A percentile compares a stretch with the other conserved stretches of the same genome.
Conservation (phyloP, 2,329 filamentous ascomycete genomes). For the Lasiodiplodia gonubiensis region DNA sequence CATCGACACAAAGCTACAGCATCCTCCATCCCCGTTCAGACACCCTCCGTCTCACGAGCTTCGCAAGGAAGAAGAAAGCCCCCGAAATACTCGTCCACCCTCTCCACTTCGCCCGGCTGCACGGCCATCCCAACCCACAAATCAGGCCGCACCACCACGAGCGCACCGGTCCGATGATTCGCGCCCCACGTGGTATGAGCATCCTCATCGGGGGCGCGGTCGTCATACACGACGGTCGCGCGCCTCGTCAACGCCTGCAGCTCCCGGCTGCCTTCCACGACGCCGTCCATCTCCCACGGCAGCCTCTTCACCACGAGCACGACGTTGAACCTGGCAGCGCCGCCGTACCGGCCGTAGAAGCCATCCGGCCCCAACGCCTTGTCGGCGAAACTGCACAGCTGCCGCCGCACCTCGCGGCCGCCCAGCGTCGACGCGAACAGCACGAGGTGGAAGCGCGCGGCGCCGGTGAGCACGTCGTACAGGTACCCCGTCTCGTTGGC, state of each 20-base stretch:
- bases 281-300: conserved; percentile 34
- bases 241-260: conserved; percentile 27
- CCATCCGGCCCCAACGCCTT: conserved; percentile 31
- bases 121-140: conserved; percentile 30
- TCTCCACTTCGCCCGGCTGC: conserved; percentile 25
- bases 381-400: conserved; percentile 31
- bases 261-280: conserved; percentile 12
- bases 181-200: conserved; percentile 34
- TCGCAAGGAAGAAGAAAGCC: conserved; percentile 22
- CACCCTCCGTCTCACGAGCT: too few species aligned
- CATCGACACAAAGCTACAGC: too few species aligned
- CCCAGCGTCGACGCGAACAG: conserved; percentile 37
- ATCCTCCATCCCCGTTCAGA: too few species aligned
- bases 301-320: conserved; percentile 39
- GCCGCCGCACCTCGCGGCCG: conserved; percentile 31
- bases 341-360: conserved; percentile 39
- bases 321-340: conserved; percentile 37
- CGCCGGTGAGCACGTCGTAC: conserved; percentile 40
- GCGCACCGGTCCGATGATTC: conserved; percentile 34
- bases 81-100: conserved; percentile 30
- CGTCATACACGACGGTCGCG: conserved; percentile 36
- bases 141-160: conserved; percentile 34
- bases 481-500: conserved; percentile 38
- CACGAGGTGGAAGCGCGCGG: conserved; percentile 38
- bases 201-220: conserved; percentile 38